phyloP scores from a whole-genome alignment of 2,329 filamentous ascomycete genomes.

The Bipolaris zeicola region DNA sequence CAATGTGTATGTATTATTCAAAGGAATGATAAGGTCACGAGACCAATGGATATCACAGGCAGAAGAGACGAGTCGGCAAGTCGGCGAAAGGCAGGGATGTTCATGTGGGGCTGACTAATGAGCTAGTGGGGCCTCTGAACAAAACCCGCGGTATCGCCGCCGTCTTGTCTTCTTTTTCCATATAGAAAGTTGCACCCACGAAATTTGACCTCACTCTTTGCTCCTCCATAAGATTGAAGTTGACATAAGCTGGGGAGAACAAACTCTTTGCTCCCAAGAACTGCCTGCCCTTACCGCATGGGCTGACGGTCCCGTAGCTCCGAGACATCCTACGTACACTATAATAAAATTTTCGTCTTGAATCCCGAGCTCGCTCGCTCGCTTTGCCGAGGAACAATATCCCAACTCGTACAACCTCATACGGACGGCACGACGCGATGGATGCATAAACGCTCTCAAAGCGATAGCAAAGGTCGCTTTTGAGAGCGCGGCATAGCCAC shows the following conservation, averaged over 20 bases:
- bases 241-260: constrained; percentile 61
- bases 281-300: constrained; percentile 37
- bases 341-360: constrained; percentile 12
- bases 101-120: constrained; percentile 1
- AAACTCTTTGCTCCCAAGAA: constrained; percentile 49
- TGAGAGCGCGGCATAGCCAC: constrained; percentile 17
- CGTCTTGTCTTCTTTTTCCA: constrained; percentile 27
- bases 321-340: constrained; percentile 33
- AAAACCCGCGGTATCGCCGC: constrained; percentile 24
- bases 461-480: constrained; percentile 38
- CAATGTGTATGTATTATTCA: neutral
- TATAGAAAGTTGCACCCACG: constrained; percentile 50
- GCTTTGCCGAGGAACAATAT: constrained; percentile 10
- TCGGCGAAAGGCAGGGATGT: neutral
- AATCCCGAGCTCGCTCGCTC: neutral
- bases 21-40: neutral
- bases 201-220: constrained; percentile 64
- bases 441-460: constrained; percentile 50
- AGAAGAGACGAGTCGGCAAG: neutral
- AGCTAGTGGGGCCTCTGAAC: constrained; percentile 1
- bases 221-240: constrained; percentile 59
- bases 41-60: neutral
- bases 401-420: constrained; percentile 5
- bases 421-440: constrained; percentile 42
- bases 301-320: constrained; percentile 47